Conservation (phyloP, 1,284 basidiomycete genomes). For the Pascua guehoae region DNA sequence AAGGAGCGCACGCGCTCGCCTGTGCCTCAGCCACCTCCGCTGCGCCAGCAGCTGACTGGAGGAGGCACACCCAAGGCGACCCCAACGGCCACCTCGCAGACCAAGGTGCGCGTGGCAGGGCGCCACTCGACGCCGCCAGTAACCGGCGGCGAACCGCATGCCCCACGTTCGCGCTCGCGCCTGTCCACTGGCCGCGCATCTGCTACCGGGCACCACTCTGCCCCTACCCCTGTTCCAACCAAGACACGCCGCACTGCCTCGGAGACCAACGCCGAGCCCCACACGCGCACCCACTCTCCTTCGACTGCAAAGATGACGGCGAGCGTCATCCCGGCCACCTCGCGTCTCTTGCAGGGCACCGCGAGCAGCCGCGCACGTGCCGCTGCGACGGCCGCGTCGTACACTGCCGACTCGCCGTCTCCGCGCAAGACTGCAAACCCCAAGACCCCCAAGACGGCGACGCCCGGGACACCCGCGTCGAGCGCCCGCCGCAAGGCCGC, state of each 20-base stretch:
- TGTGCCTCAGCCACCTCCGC: neutral
- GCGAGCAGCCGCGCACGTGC: constrained; percentile 16
- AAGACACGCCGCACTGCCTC: neutral
- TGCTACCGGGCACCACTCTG: neutral
- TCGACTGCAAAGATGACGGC: too few species aligned
- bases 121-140: neutral
- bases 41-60: neutral
- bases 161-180: neutral
- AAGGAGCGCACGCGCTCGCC: neutral
- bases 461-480: neutral
- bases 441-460: neutral
- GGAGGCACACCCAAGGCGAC: neutral
- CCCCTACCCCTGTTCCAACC: neutral
- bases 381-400: constrained; percentile 3
- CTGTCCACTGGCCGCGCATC: neutral
- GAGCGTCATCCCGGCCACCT: neutral
- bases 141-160: neutral
- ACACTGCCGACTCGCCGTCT: neutral
- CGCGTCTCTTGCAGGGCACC: constrained; percentile 17
- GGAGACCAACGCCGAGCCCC: neutral
- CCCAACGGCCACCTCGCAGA: neutral
- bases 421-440: neutral
- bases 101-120: neutral
- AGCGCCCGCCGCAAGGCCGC: neutral
- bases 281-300: neutral